phyloP scores from a whole-genome alignment of 176 grass and related monocot genomes.

The Eragrostis curvula region DNA sequence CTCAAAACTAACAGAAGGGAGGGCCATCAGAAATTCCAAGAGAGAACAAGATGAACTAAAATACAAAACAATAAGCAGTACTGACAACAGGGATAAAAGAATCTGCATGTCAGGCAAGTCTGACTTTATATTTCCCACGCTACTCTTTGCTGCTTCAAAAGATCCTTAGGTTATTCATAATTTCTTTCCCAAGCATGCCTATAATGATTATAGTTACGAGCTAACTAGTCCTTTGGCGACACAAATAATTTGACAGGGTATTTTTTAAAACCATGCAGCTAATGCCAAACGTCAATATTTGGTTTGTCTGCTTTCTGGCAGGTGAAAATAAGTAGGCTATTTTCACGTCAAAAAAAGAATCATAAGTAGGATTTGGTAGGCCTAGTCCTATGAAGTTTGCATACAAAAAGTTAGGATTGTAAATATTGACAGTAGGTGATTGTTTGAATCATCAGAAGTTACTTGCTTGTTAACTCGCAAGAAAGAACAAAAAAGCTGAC shows the following conservation, averaged over 20 bases:
- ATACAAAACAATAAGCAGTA: conserved; percentile 19
- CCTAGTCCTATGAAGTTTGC: background rate
- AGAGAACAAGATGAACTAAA: conserved; percentile 1
- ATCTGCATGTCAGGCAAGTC: conserved; percentile 22
- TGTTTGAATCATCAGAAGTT: background rate
- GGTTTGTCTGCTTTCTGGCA: background rate
- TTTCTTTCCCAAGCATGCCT: background rate
- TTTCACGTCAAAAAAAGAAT: background rate
- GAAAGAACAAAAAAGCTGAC: conserved; percentile 43
- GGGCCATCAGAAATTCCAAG: conserved; percentile 32
- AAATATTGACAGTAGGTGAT: background rate
- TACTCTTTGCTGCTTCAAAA: background rate
- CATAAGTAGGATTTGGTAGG: background rate
- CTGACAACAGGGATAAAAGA: conserved; percentile 9
- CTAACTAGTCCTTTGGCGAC: background rate
- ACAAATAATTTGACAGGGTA: background rate
- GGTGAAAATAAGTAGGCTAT: background rate
- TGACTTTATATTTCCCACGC: background rate
- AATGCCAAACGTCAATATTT: conserved; percentile 26
- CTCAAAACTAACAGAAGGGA: conserved; percentile 75
- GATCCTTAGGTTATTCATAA: background rate
- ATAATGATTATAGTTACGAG: background rate
- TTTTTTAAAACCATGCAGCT: background rate
- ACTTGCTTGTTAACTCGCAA: conserved; percentile 24
- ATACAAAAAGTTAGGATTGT: background rate